Base-by-base conservation (phyloP, 305 asterid genomes). In the Fraxinus sp. region DNA sequence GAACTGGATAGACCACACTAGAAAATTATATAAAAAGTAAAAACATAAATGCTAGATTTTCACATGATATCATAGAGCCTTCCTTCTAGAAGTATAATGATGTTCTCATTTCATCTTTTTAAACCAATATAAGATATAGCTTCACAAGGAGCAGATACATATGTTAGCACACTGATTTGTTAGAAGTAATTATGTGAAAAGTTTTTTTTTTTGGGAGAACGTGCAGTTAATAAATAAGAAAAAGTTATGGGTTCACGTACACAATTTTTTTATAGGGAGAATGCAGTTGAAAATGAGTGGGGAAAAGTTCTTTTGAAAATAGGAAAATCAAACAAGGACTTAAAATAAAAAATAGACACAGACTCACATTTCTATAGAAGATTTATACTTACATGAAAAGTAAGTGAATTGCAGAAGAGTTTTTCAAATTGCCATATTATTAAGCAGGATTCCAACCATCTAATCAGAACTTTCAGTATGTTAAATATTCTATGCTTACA, bases 401-500 rank as follows among this genome's bases (percentile, higher is more conserved):
- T 2, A 8, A 5, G 30, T n/a, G 16, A 35, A 16, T 35, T 35
- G 26, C 43, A 33, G 77, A 71, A 32, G 36, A 70, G 76, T n/a
- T 72, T 35, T 35, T 33, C 77, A 72, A 35, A 72, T 35, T n/a
- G 49, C 28, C 49, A 33, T 28, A 68, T 26, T 30, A 28, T 13
- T 72, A 16, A 32, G 49, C 28, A 33, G 77, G 77, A 72, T 72
- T 35, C 28, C 28, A n/a, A 72, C 77, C 41, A 71, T 68, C 76
- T 33, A 71, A 13, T 71, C 13, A 32, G 75, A 71, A 71, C 43
- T 6, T 71, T 32, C 77, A 71, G 14, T 71, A 32, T 10, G 46
- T 72, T 72, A 72, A 72, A 72, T 16, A 33, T 72, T 72, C 46
- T 72, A 72, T 33, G 79, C 41, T 66, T 57, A 81, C 74, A 64